Evolutionary conservation across 1,284 basidiomycete genomes (phyloP).

Genomic region (Ustilago curta): DNA sequence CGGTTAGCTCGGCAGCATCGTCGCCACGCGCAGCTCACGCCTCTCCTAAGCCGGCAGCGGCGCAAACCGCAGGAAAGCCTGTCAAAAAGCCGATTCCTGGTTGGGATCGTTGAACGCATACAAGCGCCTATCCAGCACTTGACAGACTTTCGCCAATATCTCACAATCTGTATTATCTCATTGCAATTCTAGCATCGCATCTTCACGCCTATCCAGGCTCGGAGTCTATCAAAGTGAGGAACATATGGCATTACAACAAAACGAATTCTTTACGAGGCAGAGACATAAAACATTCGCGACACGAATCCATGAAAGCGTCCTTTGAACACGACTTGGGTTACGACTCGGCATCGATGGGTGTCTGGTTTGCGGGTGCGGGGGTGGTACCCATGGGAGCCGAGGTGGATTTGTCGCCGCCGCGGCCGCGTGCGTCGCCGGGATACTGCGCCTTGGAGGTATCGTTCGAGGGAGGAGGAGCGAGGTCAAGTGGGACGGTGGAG

Average conservation of each 20-base stretch:
- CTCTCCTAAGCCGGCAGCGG: constrained; percentile 12
- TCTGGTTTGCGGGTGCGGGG: constrained; percentile 31
- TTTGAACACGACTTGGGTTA: constrained; percentile 1
- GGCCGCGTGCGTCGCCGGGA: constrained; percentile 34
- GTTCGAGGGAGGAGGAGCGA: constrained; percentile 23
- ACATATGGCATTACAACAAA: constrained; percentile 3
- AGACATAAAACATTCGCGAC: background rate
- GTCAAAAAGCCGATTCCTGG: constrained; percentile 34
- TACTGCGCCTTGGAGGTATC: constrained; percentile 34
- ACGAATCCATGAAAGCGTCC: constrained; percentile 10
- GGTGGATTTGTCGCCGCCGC: constrained; percentile 28
- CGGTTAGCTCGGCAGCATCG: constrained; percentile 21
- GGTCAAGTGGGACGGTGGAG: constrained; percentile 20
- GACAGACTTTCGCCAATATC: too few species aligned
- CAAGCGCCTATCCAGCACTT: background rate
- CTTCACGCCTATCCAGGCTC: background rate
- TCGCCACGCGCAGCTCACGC: constrained; percentile 29
- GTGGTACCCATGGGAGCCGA: constrained; percentile 42
- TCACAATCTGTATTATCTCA: background rate
- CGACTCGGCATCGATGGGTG: constrained; percentile 47
- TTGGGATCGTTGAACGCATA: constrained; percentile 27
- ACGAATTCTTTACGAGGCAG: background rate
- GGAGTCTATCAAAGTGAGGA: background rate
- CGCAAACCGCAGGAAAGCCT: constrained; percentile 6
- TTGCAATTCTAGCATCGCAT: constrained; percentile 37